Evolutionary conservation across 768 basidiomycete genomes (phyloP), one percentile per base, ranked within the genome.

Genomic region (Pisolithus sp.): DNA sequence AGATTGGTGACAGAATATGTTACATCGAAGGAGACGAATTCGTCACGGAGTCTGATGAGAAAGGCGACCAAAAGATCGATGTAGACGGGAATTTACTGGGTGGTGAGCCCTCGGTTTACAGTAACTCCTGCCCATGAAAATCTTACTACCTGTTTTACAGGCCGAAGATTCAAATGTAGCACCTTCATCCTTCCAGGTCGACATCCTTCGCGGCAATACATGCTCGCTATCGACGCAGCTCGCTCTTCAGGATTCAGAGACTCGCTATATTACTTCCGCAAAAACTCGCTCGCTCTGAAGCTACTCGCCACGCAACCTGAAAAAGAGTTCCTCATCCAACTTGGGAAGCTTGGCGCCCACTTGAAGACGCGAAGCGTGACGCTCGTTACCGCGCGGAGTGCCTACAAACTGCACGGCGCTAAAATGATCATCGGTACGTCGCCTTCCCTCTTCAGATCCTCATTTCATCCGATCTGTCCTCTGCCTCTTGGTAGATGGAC

Each of bases 141-240:
- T 31, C 30, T 31, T 9, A 31, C 12, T 31, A 34, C 15, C 12
- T 1, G 12, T 34, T 34, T 4, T 48, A 17, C 58, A 96, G 94
- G 86, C 47, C 83, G 95, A 37, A 76, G 79, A 50, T 96, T 92
- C 76, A 95, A 94, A 68, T 84, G 93, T 1, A 72, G 80, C 26
- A 96, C 94, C 2, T 98, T 99, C 65, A 70, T 78, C n/a, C 81
- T 93, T 5, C 87, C 91, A 0, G 82, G 82, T 51, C 82, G 95
- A 20, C 85, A 97, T 61, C 85, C 92, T 8, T 79, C 89, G 24
- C 79, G 86, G 42, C 76, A 82, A 54, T 99, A 96, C 71, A 89
- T 96, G 81, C 87, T 98, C 39, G 93, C 95, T 20, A 98, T 99
- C 53, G 96, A 99, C 62, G 95, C 93, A 3, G 96, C 96, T 0